These are phyloP conservation scores for Sesbania bispinosa DNA, from an alignment of 306 rosid genomes.

Conservation along the genomic window DNA sequence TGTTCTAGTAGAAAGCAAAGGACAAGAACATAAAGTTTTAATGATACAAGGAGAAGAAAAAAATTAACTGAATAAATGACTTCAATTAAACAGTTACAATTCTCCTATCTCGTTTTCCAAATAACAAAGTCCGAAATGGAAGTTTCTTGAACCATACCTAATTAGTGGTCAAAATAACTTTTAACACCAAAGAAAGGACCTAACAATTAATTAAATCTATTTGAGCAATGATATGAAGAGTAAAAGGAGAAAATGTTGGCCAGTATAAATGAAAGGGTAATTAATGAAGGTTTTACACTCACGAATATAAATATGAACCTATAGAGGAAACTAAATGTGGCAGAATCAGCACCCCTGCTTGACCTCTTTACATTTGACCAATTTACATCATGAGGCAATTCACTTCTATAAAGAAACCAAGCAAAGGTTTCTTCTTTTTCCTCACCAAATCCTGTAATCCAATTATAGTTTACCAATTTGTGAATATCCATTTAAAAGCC, in stretches of 20 bases:
- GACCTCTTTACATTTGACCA: neutral
- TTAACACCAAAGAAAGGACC: neutral
- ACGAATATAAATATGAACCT: neutral
- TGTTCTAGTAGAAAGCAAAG: too few species aligned
- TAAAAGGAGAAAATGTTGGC: neutral
- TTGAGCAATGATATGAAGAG: neutral
- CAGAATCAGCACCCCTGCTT: neutral
- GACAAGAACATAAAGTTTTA: too few species aligned
- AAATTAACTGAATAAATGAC: neutral
- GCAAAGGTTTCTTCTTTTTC: neutral
- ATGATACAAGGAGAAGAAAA: too few species aligned
- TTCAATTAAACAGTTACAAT: neutral
- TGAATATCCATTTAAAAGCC: too few species aligned
- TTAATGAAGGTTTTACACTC: neutral
- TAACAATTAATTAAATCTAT: neutral
- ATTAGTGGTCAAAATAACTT: neutral
- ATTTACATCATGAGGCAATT: neutral
- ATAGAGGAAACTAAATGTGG: neutral
- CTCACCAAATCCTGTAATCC: neutral
- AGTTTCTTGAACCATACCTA: neutral
- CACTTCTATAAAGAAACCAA: neutral
- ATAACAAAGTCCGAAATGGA: neutral
- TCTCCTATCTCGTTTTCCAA: neutral
- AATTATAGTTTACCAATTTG: neutral
- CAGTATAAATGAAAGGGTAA: neutral